Base-by-base conservation (phyloP, 495 filamentous ascomycete species). In the Talaromyces ruber region DNA sequence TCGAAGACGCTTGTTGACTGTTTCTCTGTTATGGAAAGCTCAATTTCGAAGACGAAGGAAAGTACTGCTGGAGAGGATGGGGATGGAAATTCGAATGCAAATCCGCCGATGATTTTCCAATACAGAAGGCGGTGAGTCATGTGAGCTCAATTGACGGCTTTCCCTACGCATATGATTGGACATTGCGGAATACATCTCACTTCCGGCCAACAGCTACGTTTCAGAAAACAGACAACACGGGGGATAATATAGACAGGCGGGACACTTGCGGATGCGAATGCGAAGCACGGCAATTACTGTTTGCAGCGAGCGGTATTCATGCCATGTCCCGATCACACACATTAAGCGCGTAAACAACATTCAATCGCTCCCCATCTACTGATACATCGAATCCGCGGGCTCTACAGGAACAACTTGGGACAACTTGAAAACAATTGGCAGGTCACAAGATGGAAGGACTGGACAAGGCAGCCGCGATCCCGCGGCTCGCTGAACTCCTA, bases 401-500 rank as follows among this genome's bases (percentile, higher is more conserved):
- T 21, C n/a, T 21, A 7, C n/a, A 47, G n/a, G 18, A 16, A n/a
- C 34, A 39, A 39, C 34, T 14, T 39, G 9, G 14, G 34, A n/a
- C n/a, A n/a, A n/a, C n/a, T 39, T 16, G 34, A 21, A 18, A 21
- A 2, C 43, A 21, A 47, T n/a, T 47, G 43, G 18, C 43, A 54
- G 51, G 4, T 54, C 51, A 11, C 16, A 21, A 57, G 16, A 57
- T 34, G 21, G 64, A 58, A 52, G 74, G 74, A 26, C 62, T 70
- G 9, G 74, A 80, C 39, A 73, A 74, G 30, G 74, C 76, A 60
- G 73, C 79, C 56, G 70, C 75, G 26, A 74, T 83, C 65, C 77
- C 76, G 22, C 69, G 73, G 56, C 69, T 83, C 14, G 80, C 79
- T 47, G 81, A 82, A 61, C 71, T 82, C 25, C 79, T 89, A 45